Base-by-base conservation (phyloP, 1,139 yeast species). In the Pichia sp. region DNA sequence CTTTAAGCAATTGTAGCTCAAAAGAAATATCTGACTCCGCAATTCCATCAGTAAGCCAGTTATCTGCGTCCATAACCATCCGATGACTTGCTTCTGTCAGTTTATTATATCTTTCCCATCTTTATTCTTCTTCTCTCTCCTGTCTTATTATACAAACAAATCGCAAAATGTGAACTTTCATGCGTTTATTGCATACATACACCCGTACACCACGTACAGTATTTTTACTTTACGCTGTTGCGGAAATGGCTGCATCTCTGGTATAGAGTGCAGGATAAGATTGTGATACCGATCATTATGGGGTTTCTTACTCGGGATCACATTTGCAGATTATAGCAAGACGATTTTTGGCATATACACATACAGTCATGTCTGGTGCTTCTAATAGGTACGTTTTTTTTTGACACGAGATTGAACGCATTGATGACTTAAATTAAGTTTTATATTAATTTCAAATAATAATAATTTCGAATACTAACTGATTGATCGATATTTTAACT, bases 1-100 rank as follows among this genome's bases (percentile, higher is more conserved):
- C 61, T 45, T 70, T 66, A 7, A 43, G 15, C 18, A 43, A 16
- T 22, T 38, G 33, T 20, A 35, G 22, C 19, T 48, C 48, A 38
- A 33, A 45, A 1, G 39, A 36, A 14, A 45, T 29, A 34, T 46
- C 49, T 3, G 33, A 14, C 19, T 43, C 47, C 6, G 28, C 35
- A 18, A 43, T 37, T 6, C 28, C 33, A 8, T 23, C 30, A 40
- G 14, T 2, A 35, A 9, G 6, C 28, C 33, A 21, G n/a, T 31
- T 27, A 4, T 20, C 16, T 9, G 9, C n/a, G 7, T 30, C 27
- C 33, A 35, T n/a, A n/a, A n/a, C n/a, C n/a, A n/a, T n/a, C n/a
- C n/a, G n/a, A n/a, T n/a, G n/a, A n/a, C n/a, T n/a, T n/a, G n/a
- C n/a, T n/a, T n/a, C n/a, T n/a, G n/a, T n/a, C n/a, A n/a, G n/a